Evolutionary conservation across 179 eudicot genomes (phyloP).

Genomic region (Beta macrorhiza): DNA sequence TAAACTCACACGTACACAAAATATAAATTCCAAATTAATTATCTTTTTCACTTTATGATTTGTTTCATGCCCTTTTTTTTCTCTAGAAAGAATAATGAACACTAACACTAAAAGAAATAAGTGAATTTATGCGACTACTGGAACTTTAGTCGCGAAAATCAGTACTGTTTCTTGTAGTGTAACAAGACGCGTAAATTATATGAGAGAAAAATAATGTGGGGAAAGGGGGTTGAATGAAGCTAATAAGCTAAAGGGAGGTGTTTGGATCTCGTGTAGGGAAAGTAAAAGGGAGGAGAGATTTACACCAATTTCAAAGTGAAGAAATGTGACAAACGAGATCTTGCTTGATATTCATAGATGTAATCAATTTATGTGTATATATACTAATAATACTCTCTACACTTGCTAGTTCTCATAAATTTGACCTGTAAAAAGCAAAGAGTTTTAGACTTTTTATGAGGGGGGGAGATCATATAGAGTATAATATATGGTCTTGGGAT

Average conservation of each 20-base stretch:
- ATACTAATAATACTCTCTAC: background rate
- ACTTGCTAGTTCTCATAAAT: constrained; percentile 24
- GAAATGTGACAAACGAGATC: constrained; percentile 39
- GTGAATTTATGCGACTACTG: background rate
- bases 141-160: background rate
- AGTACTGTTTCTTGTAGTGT: background rate
- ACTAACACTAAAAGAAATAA: background rate
- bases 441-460: constrained; percentile 37
- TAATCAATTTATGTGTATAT: constrained; percentile 15
- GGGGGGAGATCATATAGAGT: background rate
- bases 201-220: background rate
- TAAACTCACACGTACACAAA: background rate
- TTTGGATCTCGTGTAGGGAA: constrained; percentile 43
- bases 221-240: background rate
- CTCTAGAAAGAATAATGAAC: no score
- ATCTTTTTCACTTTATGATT: no score
- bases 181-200: background rate
- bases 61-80: no score
- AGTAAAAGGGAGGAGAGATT: constrained; percentile 31
- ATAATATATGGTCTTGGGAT: constrained; percentile 17
- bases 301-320: constrained; percentile 47
- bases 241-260: constrained; percentile 1
- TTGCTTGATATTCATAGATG: constrained; percentile 45
- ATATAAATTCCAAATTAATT: background rate
- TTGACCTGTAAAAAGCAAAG: constrained; percentile 29